Conservation (phyloP, 805 yeast species). For the Komagataella populi region DNA sequence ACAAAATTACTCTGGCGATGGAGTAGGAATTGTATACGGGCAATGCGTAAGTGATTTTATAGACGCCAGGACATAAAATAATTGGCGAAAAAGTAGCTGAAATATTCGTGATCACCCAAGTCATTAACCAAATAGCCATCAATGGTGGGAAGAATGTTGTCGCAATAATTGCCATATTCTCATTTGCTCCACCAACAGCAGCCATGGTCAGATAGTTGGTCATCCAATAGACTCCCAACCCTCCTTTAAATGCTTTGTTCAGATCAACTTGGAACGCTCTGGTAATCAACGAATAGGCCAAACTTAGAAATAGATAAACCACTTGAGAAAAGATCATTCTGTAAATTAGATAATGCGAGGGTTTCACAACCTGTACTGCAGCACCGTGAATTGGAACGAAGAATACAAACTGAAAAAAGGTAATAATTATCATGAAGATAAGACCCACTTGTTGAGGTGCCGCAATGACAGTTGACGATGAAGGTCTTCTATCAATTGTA, state of each 20-base stretch:
- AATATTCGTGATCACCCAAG: conserved; percentile 57
- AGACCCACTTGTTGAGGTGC: conserved; percentile 71
- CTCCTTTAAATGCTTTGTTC: conserved; percentile 40
- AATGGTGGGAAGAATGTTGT: conserved; percentile 45
- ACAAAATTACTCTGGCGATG: conserved; percentile 43
- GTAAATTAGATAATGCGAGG: conserved; percentile 33
- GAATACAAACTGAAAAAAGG: conserved; percentile 60
- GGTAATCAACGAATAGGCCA: conserved; percentile 45
- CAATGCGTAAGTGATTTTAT: conserved; percentile 50
- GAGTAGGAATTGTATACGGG: conserved; percentile 60
- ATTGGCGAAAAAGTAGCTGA: conserved; percentile 58
- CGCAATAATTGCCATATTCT: conserved; percentile 40
- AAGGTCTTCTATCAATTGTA: conserved; percentile 34
- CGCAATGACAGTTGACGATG: conserved; percentile 29
- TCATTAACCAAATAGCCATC: conserved; percentile 58
- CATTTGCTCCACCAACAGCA: conserved; percentile 68
- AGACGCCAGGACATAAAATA: conserved; percentile 42
- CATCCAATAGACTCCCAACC: conserved; percentile 69
- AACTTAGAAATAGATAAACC: conserved; percentile 41
- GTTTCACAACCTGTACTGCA: conserved; percentile 26
- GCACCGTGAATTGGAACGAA: conserved; percentile 41
- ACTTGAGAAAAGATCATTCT: conserved; percentile 35
- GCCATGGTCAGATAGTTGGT: conserved; percentile 52
- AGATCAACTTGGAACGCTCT: conserved; percentile 58
- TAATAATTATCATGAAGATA: conserved; percentile 54